Base-by-base conservation (phyloP, 495 filamentous ascomycete genomes). In the Penicillium argentinense region DNA sequence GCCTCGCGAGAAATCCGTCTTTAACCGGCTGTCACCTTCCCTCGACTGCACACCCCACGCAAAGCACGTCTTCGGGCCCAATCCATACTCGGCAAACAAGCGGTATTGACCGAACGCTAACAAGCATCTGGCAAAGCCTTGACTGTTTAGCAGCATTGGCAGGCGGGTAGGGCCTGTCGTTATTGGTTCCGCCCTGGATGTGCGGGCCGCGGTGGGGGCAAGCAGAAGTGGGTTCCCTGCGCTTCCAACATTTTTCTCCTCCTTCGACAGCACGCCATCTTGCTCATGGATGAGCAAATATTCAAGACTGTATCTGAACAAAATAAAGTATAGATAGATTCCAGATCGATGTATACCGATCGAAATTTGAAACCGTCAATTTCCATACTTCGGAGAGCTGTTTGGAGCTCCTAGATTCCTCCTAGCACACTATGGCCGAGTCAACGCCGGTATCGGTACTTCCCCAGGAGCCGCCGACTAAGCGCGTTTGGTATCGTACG, bases 401-500 rank as follows among this genome's bases (percentile, higher is more conserved):
- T 40, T 39, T 34, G 6, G 19, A 11, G n/a, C 23, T 13, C 9
- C 9, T 11, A 34, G n/a, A 7, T 34, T 17, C 6, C 7, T 12
- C 26, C 19, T 28, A 9, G 12, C 14, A 38, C 32, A 45, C 21
- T n/a, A 57, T 58, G 51, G 25, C 42, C 5, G 39, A 58, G 24
- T 30, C 53, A 43, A 38, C 39, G 5, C 39, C 55, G 7, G 23
- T 34, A 21, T 52, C 51, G 33, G 39, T 29, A 17, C 41, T 49
- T 11, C 43, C 49, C 34, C 39, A 53, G 17, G 25, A 49, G 3
- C 38, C 29, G 6, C 16, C 13, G 5, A 45, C 42, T 14, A 58
- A 57, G 66, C 52, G 55, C 17, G 30, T 48, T 65, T 85, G 81
- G 82, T 77, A 83, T 60, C 73, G 76, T 28, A 75, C 74, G 3